Evolutionary conservation across 768 basidiomycete species (phyloP), one percentile per base, ranked within the genome.

Genomic region (Amanita molliuscula): DNA sequence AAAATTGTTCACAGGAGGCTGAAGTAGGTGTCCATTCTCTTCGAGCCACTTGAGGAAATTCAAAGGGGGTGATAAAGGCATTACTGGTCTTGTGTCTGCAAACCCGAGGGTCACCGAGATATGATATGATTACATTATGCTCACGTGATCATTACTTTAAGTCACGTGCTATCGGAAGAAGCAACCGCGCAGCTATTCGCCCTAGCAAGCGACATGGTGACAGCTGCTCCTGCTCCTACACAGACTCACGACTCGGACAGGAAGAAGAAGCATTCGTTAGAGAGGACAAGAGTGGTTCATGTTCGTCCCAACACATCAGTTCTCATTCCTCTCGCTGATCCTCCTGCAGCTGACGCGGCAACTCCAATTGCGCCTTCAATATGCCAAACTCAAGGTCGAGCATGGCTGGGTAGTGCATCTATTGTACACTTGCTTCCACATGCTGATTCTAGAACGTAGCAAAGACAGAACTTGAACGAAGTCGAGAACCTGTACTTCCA

Each of bases 1-100:
- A 54, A 79, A 93, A 64, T 94, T 90, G 73, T 92, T 93, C 41
- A 99, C 90, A 0, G 95, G 94, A 2, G 95, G 95, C 62, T 85
- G 75, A 25, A 98, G 74, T 2, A 85, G 73, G 55, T 93, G 77
- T 18, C 68, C 66, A 57, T 97, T 97, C 59, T 90, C 79, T 3
- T 70, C 67, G 38, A 99, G 75, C 96, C 96, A 97, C 62, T 80
- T 80, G 2, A 80, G 80, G 56, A 98, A 84, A 70, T 96, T 94
- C 58, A 99, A 72, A 3, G 95, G 90, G 8, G 87, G 76, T 7
- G 75, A 59, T 36, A 96, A 73, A 56, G 85, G 81, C 87, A 88
- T 91, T 42, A 48, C 29, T 21, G 6, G 15, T 4, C 21, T 6
- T 21, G 23, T 13, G 2, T n/a, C n/a, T n/a, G n/a, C n/a, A n/a